These are phyloP conservation scores for Geoglossum glabrum DNA, from an alignment of 495 filamentous ascomycete genomes.

Conservation along the genomic window DNA sequence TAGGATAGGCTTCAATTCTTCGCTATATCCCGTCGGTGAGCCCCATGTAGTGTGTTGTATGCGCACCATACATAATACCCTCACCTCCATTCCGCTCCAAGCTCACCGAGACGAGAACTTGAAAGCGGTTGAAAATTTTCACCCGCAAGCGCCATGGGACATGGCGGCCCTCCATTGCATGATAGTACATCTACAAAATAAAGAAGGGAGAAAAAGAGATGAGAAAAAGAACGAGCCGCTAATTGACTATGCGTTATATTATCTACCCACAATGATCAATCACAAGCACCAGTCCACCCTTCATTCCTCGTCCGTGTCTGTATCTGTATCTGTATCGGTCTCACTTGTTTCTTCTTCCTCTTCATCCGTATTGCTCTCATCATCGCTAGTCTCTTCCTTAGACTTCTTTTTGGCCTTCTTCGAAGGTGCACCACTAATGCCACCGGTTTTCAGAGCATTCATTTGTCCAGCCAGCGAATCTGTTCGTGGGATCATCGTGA, in stretches of 20 bases:
- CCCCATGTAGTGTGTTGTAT: too few species aligned
- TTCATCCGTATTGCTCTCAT: constrained; percentile 33
- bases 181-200: background rate
- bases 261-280: background rate
- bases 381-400: constrained; percentile 28
- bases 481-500: constrained; percentile 23
- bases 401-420: constrained; percentile 33
- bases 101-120: background rate
- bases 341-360: constrained; percentile 24
- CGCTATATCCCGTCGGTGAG: too few species aligned
- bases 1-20: too few species aligned
- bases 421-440: constrained; percentile 26
- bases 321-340: constrained; percentile 69
- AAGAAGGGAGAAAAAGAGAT: background rate
- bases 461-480: constrained; percentile 93
- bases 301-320: constrained; percentile 27
- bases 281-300: background rate
- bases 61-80: too few species aligned
- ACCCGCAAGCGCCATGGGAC: background rate
- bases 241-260: background rate
- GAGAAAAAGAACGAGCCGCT: background rate
- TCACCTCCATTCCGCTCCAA: too few species aligned
- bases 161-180: background rate
- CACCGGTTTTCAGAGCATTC: constrained; percentile 62
- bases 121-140: background rate